Evolutionary conservation across 2,329 filamentous ascomycete genomes (phyloP).

Genomic region (Ramularia endophylla): DNA sequence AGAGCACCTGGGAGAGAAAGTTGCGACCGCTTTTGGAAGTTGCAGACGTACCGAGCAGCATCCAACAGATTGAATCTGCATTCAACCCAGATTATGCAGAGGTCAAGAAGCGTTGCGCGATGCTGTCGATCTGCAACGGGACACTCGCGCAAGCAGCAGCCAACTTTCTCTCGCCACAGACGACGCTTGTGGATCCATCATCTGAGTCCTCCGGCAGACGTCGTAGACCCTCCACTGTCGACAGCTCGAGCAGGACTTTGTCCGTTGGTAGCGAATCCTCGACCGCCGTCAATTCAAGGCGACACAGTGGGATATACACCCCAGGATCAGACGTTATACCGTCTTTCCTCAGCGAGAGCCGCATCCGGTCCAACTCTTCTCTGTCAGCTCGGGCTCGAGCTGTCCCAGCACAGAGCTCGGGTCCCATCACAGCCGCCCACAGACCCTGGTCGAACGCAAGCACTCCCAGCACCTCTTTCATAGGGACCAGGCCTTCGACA

Average conservation of each 20-base stretch:
- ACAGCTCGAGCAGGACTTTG: constrained; percentile 35
- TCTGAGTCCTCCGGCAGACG: constrained; percentile 31
- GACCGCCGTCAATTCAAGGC: constrained; percentile 34
- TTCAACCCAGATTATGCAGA: constrained; percentile 76
- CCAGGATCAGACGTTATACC: constrained; percentile 15
- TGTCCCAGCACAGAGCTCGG: constrained; percentile 34
- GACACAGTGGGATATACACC: constrained; percentile 61
- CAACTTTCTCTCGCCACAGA: constrained; percentile 52
- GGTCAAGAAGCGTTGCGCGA: constrained; percentile 64
- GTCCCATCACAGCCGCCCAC: constrained; percentile 24
- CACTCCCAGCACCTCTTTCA: constrained; percentile 45
- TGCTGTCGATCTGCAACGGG: constrained; percentile 73
- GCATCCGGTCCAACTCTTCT: constrained; percentile 52
- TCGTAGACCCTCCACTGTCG: constrained; percentile 32
- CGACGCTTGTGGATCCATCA: constrained; percentile 31
- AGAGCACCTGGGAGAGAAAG: constrained; percentile 75
- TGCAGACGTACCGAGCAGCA: constrained; percentile 56
- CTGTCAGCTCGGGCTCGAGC: constrained; percentile 41
- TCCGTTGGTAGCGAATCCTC: constrained; percentile 31
- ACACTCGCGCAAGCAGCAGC: constrained; percentile 53
- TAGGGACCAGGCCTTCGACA: constrained; percentile 30
- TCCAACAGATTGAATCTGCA: constrained; percentile 66
- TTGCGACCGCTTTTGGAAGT: constrained; percentile 68
- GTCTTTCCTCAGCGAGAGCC: constrained; percentile 24
- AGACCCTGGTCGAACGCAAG: constrained; percentile 29